These are phyloP conservation scores for Porpolomopsis calyptriformis DNA, from an alignment of 768 basidiomycete species.

Conservation along the genomic window DNA sequence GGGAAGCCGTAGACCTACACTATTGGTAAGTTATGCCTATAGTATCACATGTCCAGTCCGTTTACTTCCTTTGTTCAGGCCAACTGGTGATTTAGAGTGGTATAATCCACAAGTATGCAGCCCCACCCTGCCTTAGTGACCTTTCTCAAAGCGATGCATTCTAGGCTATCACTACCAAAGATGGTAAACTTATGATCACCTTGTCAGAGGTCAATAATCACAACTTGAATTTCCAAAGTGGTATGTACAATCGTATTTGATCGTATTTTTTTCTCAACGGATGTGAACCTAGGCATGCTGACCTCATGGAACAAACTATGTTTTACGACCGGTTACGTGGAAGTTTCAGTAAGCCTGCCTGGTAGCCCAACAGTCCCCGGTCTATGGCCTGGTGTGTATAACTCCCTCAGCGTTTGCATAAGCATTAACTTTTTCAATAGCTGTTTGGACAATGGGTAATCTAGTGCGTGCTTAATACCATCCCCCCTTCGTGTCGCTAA, in stretches of 20 bases:
- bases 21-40: constrained; percentile 51
- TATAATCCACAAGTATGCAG: constrained; percentile 43
- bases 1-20: constrained; percentile 83
- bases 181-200: constrained; percentile 75
- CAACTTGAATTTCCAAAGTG: constrained; percentile 77
- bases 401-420: not conserved
- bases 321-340: constrained; percentile 87
- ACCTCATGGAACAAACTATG: constrained; percentile 93
- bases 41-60: constrained; percentile 1
- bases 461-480: constrained; percentile 29
- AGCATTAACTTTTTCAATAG: constrained; percentile 17
- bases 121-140: constrained; percentile 18
- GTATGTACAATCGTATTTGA: constrained; percentile 34
- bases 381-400: constrained; percentile 68
- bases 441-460: constrained; percentile 74
- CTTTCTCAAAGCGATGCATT: constrained; percentile 11
- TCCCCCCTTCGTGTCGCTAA: no score
- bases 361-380: constrained; percentile 53
- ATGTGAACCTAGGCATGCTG: constrained; percentile 41
- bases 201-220: constrained; percentile 60
- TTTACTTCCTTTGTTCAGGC: constrained; percentile 21
- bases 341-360: constrained; percentile 69
- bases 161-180: constrained; percentile 58
- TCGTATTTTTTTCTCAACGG: constrained; percentile 8
- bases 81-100: constrained; percentile 77